Percentiles rank a stretch among this genome's conserved stretches.
Conservation (phyloP, 2,329 filamentous ascomycete genomes). For the Colletotrichum chrysophilum region DNA sequence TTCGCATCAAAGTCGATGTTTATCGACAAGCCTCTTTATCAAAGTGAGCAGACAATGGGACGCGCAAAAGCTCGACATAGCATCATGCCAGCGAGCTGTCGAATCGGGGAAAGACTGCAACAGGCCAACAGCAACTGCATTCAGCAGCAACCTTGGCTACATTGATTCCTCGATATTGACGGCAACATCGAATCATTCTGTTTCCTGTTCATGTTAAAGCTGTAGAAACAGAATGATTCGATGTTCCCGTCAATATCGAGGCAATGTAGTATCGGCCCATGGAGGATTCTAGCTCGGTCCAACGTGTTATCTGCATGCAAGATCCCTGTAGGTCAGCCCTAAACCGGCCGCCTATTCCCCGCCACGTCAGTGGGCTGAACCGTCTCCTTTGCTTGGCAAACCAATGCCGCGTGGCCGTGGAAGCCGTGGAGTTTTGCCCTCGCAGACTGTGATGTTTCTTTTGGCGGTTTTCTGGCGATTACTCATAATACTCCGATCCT, state of each 20-base stretch:
- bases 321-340: background rate
- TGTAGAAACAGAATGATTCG: background rate
- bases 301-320: background rate
- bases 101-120: background rate
- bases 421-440: background rate
- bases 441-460: background rate
- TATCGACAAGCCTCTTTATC: background rate
- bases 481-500: background rate
- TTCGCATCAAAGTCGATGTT: background rate
- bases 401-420: background rate
- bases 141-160: background rate
- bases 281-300: background rate
- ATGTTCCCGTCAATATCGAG: background rate
- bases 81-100: background rate
- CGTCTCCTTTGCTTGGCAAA: background rate
- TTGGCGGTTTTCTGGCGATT: background rate
- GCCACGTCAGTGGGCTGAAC: conserved; percentile 22
- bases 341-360: conserved; percentile 19
- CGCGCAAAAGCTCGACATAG: background rate
- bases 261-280: background rate
- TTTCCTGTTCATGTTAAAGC: too few relatives aligned
- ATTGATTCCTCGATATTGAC: too few relatives aligned
- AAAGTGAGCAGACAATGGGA: background rate
- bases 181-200: too few relatives aligned
- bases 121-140: background rate